Percentiles rank a stretch among this genome's conserved stretches.
phyloP scores from a whole-genome alignment of 352 stramenopile species.

The Saprolegnia parasitica region DNA sequence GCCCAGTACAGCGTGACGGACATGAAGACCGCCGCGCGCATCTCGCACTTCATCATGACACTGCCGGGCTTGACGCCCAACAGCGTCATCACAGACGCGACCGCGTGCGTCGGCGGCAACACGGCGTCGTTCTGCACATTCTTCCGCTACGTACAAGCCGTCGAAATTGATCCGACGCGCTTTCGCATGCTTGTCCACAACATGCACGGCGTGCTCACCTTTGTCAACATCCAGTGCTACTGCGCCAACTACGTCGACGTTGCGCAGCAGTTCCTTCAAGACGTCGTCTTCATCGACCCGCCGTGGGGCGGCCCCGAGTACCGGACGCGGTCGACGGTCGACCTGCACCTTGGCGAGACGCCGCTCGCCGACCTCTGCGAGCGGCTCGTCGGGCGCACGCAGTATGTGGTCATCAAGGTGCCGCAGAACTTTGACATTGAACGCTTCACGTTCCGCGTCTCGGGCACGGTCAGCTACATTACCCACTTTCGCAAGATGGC shows the following conservation, averaged over 20 bases:
- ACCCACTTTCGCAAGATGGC: conserved; percentile 80
- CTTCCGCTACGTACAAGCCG: conserved; percentile 67
- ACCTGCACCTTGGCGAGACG: conserved; percentile 58
- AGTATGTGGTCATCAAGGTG: conserved; percentile 74
- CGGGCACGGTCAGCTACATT: conserved; percentile 48
- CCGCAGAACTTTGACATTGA: conserved; percentile 77
- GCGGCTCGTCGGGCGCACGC: conserved; percentile 38
- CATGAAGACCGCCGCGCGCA: conserved; percentile 71
- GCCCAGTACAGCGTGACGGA: conserved; percentile 76
- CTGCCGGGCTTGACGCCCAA: conserved; percentile 37
- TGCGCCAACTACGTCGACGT: conserved; percentile 32
- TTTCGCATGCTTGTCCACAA: conserved; percentile 77
- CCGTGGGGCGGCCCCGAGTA: conserved; percentile 81
- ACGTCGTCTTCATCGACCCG: conserved; percentile 80
- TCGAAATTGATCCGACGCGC: conserved; percentile 59
- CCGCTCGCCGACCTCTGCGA: conserved; percentile 64
- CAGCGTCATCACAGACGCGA: conserved; percentile 56
- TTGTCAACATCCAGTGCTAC: conserved; percentile 49
- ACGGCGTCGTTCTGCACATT: conserved; percentile 75
- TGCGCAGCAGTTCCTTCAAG: conserved; percentile 15
- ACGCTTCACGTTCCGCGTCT: conserved; percentile 58
- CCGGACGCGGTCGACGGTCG: conserved; percentile 61
- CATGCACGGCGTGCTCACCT: conserved; percentile 44
- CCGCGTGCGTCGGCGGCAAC: conserved; percentile 76
- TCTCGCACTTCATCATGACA: conserved; percentile 53